A percentile compares a stretch with the other conserved stretches of the same genome.
Evolutionary conservation across 805 yeast species (phyloP).

Genomic region (Nakazawaea wyomingensis): DNA sequence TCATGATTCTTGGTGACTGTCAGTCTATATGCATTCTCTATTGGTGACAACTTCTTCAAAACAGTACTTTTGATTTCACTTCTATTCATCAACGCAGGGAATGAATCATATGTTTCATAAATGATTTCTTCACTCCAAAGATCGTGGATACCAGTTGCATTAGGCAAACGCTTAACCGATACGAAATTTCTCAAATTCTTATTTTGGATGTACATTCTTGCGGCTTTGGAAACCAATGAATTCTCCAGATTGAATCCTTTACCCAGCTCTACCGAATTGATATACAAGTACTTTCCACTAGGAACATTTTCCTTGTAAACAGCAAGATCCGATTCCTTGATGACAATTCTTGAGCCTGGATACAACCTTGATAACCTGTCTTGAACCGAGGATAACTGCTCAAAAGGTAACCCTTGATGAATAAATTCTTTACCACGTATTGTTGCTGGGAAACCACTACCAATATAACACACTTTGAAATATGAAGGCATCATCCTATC

Average conservation of each 20-base stretch:
- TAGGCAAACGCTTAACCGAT: conserved; percentile 65
- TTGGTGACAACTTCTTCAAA: conserved; percentile 65
- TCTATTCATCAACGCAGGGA: conserved; percentile 87
- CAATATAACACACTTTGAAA: conserved; percentile 75
- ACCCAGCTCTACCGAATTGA: conserved; percentile 68
- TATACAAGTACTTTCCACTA: conserved; percentile 69
- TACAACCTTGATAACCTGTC: conserved; percentile 67
- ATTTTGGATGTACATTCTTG: conserved; percentile 69
- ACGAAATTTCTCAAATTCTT: conserved; percentile 68
- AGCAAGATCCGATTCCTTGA: conserved; percentile 49
- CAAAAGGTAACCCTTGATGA: conserved; percentile 83
- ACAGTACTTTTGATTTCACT: conserved; percentile 55
- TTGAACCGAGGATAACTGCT: conserved; percentile 78
- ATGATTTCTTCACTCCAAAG: conserved; percentile 88
- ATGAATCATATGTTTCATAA: conserved; percentile 66
- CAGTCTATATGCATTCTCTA: conserved; percentile 73
- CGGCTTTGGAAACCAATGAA: conserved; percentile 50
- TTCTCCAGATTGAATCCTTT: conserved; percentile 43
- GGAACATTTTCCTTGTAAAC: conserved; percentile 44
- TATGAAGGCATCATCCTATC: conserved; percentile 74
- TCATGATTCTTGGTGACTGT: conserved; percentile 67
- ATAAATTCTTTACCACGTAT: conserved; percentile 73
- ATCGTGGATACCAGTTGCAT: conserved; percentile 64
- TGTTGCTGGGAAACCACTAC: conserved; percentile 77
- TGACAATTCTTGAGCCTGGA: conserved; percentile 75